These are phyloP conservation scores for Porogramme epimiltina DNA, from an alignment of 1,284 basidiomycete species.

Conservation along the genomic window DNA sequence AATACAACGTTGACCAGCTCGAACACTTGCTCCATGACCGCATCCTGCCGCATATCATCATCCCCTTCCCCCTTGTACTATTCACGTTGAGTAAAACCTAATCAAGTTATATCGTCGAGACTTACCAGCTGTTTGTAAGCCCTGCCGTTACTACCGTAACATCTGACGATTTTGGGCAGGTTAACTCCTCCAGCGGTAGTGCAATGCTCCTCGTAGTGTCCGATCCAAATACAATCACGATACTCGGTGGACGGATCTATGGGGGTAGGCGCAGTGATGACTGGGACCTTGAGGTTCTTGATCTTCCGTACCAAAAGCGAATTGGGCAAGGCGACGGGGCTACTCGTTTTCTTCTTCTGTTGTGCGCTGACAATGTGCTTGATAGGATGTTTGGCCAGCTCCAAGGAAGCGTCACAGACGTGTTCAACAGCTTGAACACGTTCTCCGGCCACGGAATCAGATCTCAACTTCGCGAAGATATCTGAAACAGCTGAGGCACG, in stretches of 20 bases:
- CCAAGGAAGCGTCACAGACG: slow-evolving; percentile 74
- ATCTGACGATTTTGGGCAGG: slow-evolving; percentile 81
- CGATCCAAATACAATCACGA: slow-evolving; percentile 66
- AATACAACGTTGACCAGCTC: slow-evolving; percentile 86
- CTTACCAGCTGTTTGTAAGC: slow-evolving; percentile 81
- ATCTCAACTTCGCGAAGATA: slow-evolving; percentile 66
- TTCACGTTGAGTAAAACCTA: background rate
- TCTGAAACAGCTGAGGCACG: slow-evolving; percentile 69
- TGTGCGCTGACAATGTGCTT: slow-evolving; percentile 31
- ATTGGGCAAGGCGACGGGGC: slow-evolving; percentile 30
- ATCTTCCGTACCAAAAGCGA: slow-evolving; percentile 54
- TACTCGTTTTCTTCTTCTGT: slow-evolving; percentile 5
- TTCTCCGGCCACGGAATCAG: slow-evolving; percentile 37
- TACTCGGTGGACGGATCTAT: slow-evolving; percentile 78
- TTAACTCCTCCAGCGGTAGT: slow-evolving; percentile 79
- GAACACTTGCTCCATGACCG: slow-evolving; percentile 99
- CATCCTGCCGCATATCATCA: slow-evolving; percentile 95
- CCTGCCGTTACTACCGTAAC: slow-evolving; percentile 69
- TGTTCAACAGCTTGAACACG: slow-evolving; percentile 63
- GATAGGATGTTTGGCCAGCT: slow-evolving; percentile 78
- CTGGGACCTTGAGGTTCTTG: slow-evolving; percentile 69
- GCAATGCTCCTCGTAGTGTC: slow-evolving; percentile 62
- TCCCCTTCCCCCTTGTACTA: slow-evolving; percentile 92
- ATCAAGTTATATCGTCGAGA: slow-evolving; percentile 26
- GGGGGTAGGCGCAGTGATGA: slow-evolving; percentile 74